phyloP scores from a whole-genome alignment of 306 rosid species.

The Leucaena leucocephala region DNA sequence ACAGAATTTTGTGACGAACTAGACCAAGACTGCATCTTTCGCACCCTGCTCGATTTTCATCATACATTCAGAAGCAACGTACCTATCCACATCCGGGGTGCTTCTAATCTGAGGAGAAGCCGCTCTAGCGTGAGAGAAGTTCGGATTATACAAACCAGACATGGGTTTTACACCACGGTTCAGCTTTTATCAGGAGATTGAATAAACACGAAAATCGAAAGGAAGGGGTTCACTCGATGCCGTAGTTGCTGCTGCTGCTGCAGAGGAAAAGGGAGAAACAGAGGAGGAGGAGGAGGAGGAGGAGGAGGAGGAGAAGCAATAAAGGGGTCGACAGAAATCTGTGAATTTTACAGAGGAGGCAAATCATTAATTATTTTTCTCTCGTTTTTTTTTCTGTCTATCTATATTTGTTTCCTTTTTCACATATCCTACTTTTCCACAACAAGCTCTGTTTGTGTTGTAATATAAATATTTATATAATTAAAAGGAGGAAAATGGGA shows the following conservation, averaged over 20 bases:
- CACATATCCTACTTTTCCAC: slow-evolving; percentile 21
- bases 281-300: slow-evolving; percentile 37
- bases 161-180: slow-evolving; percentile 38
- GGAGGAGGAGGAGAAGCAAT: slow-evolving; percentile 40
- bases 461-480: not conserved
- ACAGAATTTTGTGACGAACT: slow-evolving; percentile 16
- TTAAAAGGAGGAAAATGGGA: slow-evolving; percentile 20
- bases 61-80: not conserved
- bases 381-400: slow-evolving; percentile 4
- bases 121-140: slow-evolving; percentile 97
- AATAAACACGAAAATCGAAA: slow-evolving; percentile 53
- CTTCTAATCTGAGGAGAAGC: slow-evolving; percentile 95
- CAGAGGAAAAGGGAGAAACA: slow-evolving; percentile 66
- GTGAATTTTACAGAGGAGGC: slow-evolving; percentile 53
- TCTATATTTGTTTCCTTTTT: slow-evolving; percentile 18
- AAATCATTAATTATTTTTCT: slow-evolving; percentile 48
- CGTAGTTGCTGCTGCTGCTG: slow-evolving; percentile 49
- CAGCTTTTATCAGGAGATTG: slow-evolving; percentile 51
- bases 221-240: slow-evolving; percentile 45
- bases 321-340: slow-evolving; percentile 51
- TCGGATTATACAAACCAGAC: slow-evolving; percentile 94
- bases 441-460: slow-evolving; percentile 13
- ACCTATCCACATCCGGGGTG: slow-evolving; percentile 85
- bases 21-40: not conserved
- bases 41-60: slow-evolving; percentile 31